Evolutionary conservation across 2,329 filamentous ascomycete genomes (phyloP).

Genomic region (Metarhizium sp.): DNA sequence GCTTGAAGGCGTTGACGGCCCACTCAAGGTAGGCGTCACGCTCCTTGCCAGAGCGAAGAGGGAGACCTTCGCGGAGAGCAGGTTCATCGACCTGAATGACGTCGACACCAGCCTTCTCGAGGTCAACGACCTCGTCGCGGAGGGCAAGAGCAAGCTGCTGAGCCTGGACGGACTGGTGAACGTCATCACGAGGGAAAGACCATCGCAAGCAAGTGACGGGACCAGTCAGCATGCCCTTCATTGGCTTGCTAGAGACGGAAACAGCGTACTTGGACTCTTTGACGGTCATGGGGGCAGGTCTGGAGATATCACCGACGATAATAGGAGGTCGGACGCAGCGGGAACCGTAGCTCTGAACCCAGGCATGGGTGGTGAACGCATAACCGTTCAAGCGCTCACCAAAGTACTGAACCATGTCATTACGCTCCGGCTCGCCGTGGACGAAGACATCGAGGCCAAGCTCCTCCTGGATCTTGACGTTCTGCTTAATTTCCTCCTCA

Average conservation of each 20-base stretch:
- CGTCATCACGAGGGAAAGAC: conserved; percentile 99
- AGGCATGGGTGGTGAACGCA: conserved; percentile 97
- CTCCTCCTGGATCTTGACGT: conserved; percentile 96
- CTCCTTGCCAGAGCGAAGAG: conserved; percentile 86
- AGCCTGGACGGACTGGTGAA: conserved; percentile 98
- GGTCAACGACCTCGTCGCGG: conserved; percentile 95
- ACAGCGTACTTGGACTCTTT: conserved; percentile 99
- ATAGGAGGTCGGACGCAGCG: conserved; percentile 97
- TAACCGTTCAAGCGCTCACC: conserved; percentile 95
- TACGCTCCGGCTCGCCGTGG: conserved; percentile 98
- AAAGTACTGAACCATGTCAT: conserved; percentile 99
- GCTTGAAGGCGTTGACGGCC: conserved; percentile 97
- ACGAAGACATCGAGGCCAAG: conserved; percentile 95
- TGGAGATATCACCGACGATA: conserved; percentile 96
- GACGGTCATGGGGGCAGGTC: conserved; percentile 94
- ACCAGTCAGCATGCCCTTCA: conserved; percentile 99
- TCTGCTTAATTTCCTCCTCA: conserved; percentile 93
- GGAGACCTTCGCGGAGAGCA: conserved; percentile 97
- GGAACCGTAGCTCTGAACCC: conserved; percentile 97
- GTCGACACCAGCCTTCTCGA: conserved; percentile 90
- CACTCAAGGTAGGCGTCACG: conserved; percentile 94
- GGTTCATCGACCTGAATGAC: conserved; percentile 99
- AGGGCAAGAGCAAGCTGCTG: conserved; percentile 97
- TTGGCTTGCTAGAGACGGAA: conserved; percentile 93
- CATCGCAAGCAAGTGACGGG: conserved; percentile 98